Conservation (phyloP, 805 yeast species). For the Cyberlindnera galapagoensis region DNA sequence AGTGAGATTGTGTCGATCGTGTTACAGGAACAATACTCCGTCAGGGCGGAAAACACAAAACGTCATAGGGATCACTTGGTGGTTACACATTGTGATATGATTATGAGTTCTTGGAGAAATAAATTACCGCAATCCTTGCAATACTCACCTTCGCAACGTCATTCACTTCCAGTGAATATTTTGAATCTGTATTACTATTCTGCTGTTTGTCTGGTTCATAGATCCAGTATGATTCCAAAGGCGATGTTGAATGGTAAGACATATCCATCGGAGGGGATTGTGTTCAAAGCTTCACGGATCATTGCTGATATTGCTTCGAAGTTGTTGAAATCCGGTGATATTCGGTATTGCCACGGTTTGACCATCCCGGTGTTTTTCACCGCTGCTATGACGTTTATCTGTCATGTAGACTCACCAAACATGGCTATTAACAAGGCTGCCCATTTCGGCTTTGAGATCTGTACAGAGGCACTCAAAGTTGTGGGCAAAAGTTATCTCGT, state of each 20-base stretch:
- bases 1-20: conserved; percentile 69
- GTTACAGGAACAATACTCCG: conserved; percentile 62
- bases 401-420: conserved; percentile 46
- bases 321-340: conserved; percentile 41
- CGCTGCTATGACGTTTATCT: conserved; percentile 65
- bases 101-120: conserved; percentile 73
- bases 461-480: conserved; percentile 28
- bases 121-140: conserved; percentile 56
- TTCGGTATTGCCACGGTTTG: conserved; percentile 50
- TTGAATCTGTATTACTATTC: conserved; percentile 68
- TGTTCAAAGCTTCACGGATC: conserved; percentile 77
- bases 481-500: conserved; percentile 49
- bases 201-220: conserved; percentile 61
- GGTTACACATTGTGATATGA: conserved; percentile 58
- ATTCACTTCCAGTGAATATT: conserved; percentile 45
- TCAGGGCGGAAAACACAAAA: conserved; percentile 50
- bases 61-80: conserved; percentile 36
- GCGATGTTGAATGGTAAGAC: conserved; percentile 23
- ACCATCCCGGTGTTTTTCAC: conserved; percentile 53
- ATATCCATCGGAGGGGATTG: conserved; percentile 45
- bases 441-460: conserved; percentile 26
- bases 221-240: conserved; percentile 53
- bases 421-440: conserved; percentile 31
- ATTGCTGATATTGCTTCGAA: conserved; percentile 58
- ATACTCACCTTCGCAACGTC: conserved; percentile 50